Base-by-base conservation (phyloP, 2,329 filamentous ascomycete species). In the Trichophyton benhamiae region DNA sequence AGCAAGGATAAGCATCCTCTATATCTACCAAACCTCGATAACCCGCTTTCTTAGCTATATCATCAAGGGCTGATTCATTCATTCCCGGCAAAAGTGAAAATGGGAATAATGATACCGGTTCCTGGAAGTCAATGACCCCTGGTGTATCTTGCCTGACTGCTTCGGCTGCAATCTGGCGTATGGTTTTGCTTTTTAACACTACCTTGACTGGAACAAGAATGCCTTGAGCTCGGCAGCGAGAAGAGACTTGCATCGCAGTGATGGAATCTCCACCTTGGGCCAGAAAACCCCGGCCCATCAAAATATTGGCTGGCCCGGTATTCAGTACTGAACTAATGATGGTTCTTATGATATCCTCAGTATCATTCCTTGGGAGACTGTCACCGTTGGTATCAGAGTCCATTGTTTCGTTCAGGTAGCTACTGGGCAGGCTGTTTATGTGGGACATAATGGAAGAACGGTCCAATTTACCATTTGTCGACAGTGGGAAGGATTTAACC, bases 211-310 rank as follows among this genome's bases (percentile, higher is more conserved):
- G 36, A 7, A 63, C 15, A 2, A 7, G 11, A 7, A 61, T 11
- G 13, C 61, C 58, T 15, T n/a, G 20, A n/a, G 33, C n/a, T 8
- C 48, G 58, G 55, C 25, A 38, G 3, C 5, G 17, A 7, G 58
- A 36, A 8, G 33, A 38, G n/a, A 65, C 4, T 46, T 48, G 30
- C 72, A 75, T 75, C 52, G 72, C 73, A 38, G 68, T 70, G 33
- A 75, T 74, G 44, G 73, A 75, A 62, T 75, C 73, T 4, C 74
- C 74, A 20, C 73, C 73, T 3, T 60, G 17, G 25, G 46, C 3
- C 13, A 63, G 52, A 25, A 63, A 63, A 36, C 20, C 11, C 9
- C 17, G 11, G 3, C 38, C 57, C 15, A 42, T 44, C 5, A 11
- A 17, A 6, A 58, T 42, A 3, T 20, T 13, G 7, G 9, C 8